Conservation (phyloP, 106 monocot genomes). For the Allium fistulosum region DNA sequence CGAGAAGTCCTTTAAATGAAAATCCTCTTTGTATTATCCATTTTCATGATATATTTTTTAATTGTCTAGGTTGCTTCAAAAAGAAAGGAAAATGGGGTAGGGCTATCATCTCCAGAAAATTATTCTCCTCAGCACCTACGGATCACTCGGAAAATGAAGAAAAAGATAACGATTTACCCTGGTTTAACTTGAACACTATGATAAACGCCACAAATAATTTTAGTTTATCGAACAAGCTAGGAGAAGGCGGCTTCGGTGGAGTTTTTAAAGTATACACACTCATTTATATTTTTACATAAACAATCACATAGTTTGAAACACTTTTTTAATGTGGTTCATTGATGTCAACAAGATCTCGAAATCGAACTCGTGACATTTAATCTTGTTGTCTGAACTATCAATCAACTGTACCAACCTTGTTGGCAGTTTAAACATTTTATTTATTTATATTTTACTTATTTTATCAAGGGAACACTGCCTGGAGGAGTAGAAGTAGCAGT, state of each 20-base stretch:
- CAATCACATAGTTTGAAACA: neutral
- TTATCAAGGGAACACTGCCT: constrained; percentile 25
- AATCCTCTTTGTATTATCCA: no score
- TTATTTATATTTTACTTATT: neutral
- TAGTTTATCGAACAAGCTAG: constrained; percentile 39
- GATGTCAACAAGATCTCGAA: no score
- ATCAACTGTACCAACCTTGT: no score
- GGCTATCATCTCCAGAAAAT: neutral
- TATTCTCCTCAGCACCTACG: constrained; percentile 18
- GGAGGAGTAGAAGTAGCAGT: constrained; percentile 41
- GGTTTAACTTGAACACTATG: constrained; percentile 19
- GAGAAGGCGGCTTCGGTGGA: constrained; percentile 39
- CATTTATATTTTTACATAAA: neutral
- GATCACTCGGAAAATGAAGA: constrained; percentile 24
- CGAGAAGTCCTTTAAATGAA: no score
- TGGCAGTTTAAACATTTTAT: no score
- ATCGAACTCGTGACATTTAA: no score
- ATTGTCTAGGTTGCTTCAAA: constrained; percentile 18
- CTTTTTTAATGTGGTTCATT: no score
- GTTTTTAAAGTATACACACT: constrained; percentile 34
- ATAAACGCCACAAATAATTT: constrained; percentile 28
- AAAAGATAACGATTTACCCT: constrained; percentile 15
- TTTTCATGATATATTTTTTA: no score
- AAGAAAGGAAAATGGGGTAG: constrained; percentile 1
- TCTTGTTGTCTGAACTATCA: no score